Conservation (phyloP, 1,284 basidiomycete species). For the Rhodotorula sp. region DNA sequence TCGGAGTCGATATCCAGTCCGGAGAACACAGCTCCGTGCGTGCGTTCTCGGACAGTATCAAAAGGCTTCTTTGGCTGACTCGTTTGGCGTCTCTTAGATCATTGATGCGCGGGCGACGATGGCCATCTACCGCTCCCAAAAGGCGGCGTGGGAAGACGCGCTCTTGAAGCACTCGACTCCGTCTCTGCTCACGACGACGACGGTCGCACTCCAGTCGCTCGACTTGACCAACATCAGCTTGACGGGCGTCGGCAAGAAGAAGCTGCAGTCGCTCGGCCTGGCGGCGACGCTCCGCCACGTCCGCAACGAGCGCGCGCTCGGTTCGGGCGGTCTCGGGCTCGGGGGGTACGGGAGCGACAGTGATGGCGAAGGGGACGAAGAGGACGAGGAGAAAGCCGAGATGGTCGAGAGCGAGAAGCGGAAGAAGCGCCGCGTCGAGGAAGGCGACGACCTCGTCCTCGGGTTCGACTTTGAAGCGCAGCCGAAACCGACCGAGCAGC, state of each 20-base stretch:
- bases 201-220: constrained; percentile 18
- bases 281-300: constrained; percentile 28
- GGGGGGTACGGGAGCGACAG: not conserved
- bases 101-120: constrained; percentile 94
- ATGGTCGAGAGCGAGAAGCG: constrained; percentile 31
- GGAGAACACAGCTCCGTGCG: constrained; percentile 83
- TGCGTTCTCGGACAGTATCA: constrained; percentile 17
- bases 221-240: constrained; percentile 25
- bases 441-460: constrained; percentile 29
- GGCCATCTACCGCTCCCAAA: constrained; percentile 87
- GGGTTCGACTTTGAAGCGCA: constrained; percentile 32
- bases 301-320: constrained; percentile 13
- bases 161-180: constrained; percentile 41
- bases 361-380: constrained; percentile 4
- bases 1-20: constrained; percentile 79
- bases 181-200: constrained; percentile 31
- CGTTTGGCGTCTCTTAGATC: constrained; percentile 57
- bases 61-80: not conserved
- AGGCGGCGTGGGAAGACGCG: constrained; percentile 74
- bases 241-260: constrained; percentile 36
- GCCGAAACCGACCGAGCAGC: not conserved
- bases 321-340: not conserved
- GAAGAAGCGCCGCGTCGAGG: constrained; percentile 29
- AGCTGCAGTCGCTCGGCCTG: constrained; percentile 25
- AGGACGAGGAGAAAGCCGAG: constrained; percentile 17